Conservation (phyloP, 106 monocot species). For the Gastrodia elata region DNA sequence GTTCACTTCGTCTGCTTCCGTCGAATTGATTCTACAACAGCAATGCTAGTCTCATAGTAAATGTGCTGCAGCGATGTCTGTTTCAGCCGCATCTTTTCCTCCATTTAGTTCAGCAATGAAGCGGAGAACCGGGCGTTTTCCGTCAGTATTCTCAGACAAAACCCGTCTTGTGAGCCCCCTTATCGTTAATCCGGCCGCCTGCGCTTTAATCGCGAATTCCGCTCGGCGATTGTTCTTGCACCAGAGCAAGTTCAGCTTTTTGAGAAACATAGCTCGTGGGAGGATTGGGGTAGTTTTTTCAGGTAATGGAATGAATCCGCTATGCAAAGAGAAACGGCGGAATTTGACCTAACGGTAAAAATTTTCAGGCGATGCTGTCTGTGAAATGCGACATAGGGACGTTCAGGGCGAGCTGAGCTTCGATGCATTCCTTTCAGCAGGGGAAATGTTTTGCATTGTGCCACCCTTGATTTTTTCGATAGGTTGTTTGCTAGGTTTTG, state of each 20-base stretch:
- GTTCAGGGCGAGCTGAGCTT: slow-evolving; percentile 20
- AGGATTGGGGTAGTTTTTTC: slow-evolving; percentile 2
- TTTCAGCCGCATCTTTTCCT: not conserved
- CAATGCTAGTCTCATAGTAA: not conserved
- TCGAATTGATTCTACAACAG: not conserved
- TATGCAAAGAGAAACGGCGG: not conserved
- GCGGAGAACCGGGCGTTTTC: not conserved
- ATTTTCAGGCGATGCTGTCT: slow-evolving; percentile 28
- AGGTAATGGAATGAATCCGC: not conserved
- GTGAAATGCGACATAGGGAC: slow-evolving; percentile 14
- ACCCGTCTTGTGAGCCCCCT: not conserved
- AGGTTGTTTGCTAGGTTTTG: slow-evolving; percentile 25
- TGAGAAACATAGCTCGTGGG: not conserved
- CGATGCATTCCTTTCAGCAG: slow-evolving; percentile 37
- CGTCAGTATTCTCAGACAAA: not conserved
- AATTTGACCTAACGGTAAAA: not conserved
- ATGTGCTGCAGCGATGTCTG: not conserved
- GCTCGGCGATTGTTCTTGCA: not conserved
- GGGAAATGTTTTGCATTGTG: slow-evolving; percentile 48
- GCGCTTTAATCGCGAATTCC: not conserved
- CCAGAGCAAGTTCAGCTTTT: not conserved
- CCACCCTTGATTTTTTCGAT: slow-evolving; percentile 48
- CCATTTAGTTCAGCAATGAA: not conserved
- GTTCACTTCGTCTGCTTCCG: not conserved
- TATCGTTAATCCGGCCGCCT: not conserved